phyloP scores from a whole-genome alignment of 208 protist species.

The Acanthamoeba triangularis region DNA sequence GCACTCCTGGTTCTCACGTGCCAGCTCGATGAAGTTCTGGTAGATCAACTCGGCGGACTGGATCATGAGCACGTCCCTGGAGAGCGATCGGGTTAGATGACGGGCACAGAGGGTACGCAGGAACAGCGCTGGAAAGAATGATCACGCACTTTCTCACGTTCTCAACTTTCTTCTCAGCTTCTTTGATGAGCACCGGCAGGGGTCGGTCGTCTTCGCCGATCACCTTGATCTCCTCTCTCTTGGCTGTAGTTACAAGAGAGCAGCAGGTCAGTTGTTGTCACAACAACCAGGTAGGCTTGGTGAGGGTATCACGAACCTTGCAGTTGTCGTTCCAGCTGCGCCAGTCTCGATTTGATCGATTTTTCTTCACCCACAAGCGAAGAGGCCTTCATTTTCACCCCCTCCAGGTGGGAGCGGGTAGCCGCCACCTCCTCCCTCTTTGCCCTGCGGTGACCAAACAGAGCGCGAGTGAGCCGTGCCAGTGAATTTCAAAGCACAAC shows the following conservation, averaged over 20 bases:
- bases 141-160: not conserved
- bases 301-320: not conserved
- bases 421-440: not conserved
- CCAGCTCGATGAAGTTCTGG: conserved; percentile 82
- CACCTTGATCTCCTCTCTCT: not conserved
- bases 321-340: conserved; percentile 12
- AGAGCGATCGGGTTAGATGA: not conserved
- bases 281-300: not conserved
- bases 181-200: conserved; percentile 11
- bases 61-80: conserved; percentile 63
- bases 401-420: not conserved
- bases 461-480: not conserved
- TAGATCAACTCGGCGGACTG: conserved; percentile 82
- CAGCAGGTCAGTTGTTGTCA: not conserved
- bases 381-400: not conserved
- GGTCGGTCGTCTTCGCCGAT: conserved; percentile 29
- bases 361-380: conserved; percentile 25
- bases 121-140: too few relatives aligned
- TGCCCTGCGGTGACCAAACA: not conserved
- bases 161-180: conserved; percentile 29
- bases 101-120: not conserved
- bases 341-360: not conserved
- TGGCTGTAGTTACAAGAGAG: not conserved
- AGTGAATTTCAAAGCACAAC: not conserved
- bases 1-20: conserved; percentile 72